These are phyloP conservation scores for Huntiella decipiens DNA, from an alignment of 2,329 filamentous ascomycete genomes.

Conservation along the genomic window DNA sequence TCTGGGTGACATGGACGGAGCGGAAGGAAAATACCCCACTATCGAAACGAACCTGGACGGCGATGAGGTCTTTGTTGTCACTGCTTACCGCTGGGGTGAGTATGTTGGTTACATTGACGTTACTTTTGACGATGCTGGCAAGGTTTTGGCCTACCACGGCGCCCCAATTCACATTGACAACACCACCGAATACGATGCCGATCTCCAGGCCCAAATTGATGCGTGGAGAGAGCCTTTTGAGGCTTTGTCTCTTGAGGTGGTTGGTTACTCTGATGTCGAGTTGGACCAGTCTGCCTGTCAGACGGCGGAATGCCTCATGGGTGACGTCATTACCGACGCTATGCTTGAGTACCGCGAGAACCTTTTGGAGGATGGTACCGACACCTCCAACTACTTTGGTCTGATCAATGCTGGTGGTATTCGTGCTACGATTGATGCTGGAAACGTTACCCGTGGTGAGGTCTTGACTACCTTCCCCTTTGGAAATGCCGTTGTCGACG, in stretches of 20 bases:
- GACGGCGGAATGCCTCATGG: constrained; percentile 36
- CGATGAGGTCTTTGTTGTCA: constrained; percentile 50
- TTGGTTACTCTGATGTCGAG: constrained; percentile 33
- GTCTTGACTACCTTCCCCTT: constrained; percentile 48
- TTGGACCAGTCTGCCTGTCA: constrained; percentile 43
- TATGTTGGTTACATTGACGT: constrained; percentile 50
- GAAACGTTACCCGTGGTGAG: constrained; percentile 42
- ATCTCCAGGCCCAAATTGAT: constrained; percentile 37
- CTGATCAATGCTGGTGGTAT: constrained; percentile 46
- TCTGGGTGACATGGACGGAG: constrained; percentile 37
- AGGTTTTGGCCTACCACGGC: constrained; percentile 42
- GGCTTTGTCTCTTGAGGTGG: constrained; percentile 34
- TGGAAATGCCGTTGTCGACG: constrained; percentile 42
- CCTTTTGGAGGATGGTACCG: constrained; percentile 21
- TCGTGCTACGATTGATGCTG: constrained; percentile 41
- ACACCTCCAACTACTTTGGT: constrained; percentile 29
- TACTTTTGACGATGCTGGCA: constrained; percentile 40
- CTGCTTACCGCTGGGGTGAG: constrained; percentile 49
- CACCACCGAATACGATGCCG: constrained; percentile 34
- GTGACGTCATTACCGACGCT: constrained; percentile 36
- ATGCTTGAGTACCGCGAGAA: constrained; percentile 41
- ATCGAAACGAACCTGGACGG: constrained; percentile 40
- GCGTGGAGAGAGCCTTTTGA: constrained; percentile 43
- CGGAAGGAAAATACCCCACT: constrained; percentile 43
- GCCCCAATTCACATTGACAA: constrained; percentile 47